Evolutionary conservation across 305 asterid species (phyloP), one percentile per base, ranked within the genome.

Genomic region (Fraxinus dipetala): DNA sequence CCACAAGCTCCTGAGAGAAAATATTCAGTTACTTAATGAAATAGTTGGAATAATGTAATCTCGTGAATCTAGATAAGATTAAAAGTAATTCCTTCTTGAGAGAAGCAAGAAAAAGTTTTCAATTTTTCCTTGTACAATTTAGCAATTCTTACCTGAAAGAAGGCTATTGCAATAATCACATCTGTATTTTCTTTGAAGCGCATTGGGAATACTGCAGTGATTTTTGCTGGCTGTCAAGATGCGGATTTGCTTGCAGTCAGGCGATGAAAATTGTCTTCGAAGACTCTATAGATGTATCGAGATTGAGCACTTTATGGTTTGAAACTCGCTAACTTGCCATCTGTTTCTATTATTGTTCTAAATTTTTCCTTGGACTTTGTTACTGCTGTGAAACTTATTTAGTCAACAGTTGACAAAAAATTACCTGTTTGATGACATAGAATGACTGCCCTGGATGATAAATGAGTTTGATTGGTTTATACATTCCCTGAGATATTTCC

Each of bases 161-260:
- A 95, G 80, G 95, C 85, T 22, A 92, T 90, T 10, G 99, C 97
- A 63, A 95, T 89, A 72, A 91, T 83, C 78, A 90, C 97, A 40
- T 94, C 97, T 77, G 93, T 90, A 2, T 87, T 85, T 61, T 94
- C 99, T 90, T 90, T 94, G 81, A 95, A 94, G 7, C 94, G 96
- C 97, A 95, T 94, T 10, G 98, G 98, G 82, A 93, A 92, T 75
- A 95, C 90, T 76, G 93, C 96, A 6, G 91, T 90, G 63, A 92
- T 90, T 80, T 90, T 94, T 76, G 83, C 85, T 73, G 92, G 88
- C 98, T 95, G 94, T 81, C 82, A 67, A 76, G 14, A 10, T 24
- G 51, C 81, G 32, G 24, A 35, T 40, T 69, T 81, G 79, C 51
- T 30, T 83, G 38, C 75, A 40, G 38, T 81, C 5, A 85, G 84